Evolutionary conservation across 1,284 basidiomycete genomes (phyloP), one percentile per base, ranked within the genome.

Genomic region (Cutaneotrichosporon sp.): DNA sequence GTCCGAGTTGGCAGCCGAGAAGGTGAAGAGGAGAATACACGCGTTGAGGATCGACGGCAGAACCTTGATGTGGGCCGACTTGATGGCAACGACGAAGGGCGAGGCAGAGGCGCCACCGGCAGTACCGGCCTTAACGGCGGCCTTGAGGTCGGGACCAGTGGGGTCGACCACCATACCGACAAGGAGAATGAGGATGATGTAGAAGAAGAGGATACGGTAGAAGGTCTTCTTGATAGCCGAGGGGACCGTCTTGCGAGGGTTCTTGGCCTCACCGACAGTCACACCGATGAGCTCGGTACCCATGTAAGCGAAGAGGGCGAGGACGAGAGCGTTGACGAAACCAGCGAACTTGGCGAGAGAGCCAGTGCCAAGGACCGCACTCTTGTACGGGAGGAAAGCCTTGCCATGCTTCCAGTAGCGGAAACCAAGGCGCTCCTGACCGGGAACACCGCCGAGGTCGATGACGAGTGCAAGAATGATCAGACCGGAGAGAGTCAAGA

Each of bases 81-180:
- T 44, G 55, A 76, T 76, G 17, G 77, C 81, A 14, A 89, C 84
- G 44, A 88, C 84, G 68, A 89, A 89, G 1, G 87, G 87, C 44
- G 84, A 88, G 4, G 87, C 86, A 14, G 84, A 81, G 12, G 84
- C 82, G 47, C 83, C 83, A 31, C 71, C 63, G 1, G 64, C 60
- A 6, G 66, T 82, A 12, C 46, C 52, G 22, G 35, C 81, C 47
- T 79, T 83, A 7, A 82, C 82, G 16, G 62, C 75, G 68, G 60
- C 46, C 41, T 67, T 59, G 65, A 79, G 59, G 62, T 75, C 33
- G 65, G 75, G 10, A 2, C 46, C 46, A 17, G 35, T 44, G 37
- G 68, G 69, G 54, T 71, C 69, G 25, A 81, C 85, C 50, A 84
- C 78, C 63, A 87, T 75, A 27, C 84, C 80, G 64, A 87, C 82